Conservation (phyloP, 495 filamentous ascomycete genomes). For the Penicillium coprophilum region DNA sequence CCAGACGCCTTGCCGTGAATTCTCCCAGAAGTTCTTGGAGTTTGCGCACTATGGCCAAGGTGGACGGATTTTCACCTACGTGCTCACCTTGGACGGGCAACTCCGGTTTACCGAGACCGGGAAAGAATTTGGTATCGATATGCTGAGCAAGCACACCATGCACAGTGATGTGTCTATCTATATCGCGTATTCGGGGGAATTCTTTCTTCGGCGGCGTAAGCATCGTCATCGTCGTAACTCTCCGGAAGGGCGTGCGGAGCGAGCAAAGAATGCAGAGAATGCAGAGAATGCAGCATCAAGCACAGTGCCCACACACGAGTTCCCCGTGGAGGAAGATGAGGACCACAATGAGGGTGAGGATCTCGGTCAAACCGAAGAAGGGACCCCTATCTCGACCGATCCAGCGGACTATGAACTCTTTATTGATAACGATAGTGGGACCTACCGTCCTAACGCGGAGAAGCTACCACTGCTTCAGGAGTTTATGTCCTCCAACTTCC, state of each 20-base stretch:
- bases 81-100: constrained; percentile 81
- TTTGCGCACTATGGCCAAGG: constrained; percentile 84
- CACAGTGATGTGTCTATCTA: constrained; percentile 88
- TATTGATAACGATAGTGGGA: constrained; percentile 94
- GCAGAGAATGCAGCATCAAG: background rate
- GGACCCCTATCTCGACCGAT: constrained; percentile 41
- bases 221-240: constrained; percentile 35
- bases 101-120: constrained; percentile 93
- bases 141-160: constrained; percentile 93
- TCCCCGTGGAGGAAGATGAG: constrained; percentile 47
- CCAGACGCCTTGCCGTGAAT: constrained; percentile 54
- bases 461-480: constrained; percentile 65
- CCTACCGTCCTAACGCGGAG: constrained; percentile 80
- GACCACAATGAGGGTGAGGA: constrained; percentile 43
- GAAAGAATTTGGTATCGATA: constrained; percentile 88
- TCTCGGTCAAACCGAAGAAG: constrained; percentile 18
- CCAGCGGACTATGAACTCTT: constrained; percentile 77
- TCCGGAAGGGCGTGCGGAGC: constrained; percentile 6
- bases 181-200: constrained; percentile 89
- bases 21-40: constrained; percentile 76
- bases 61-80: constrained; percentile 85
- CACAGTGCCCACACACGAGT: constrained; percentile 16
- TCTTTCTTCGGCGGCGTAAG: constrained; percentile 76
- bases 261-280: constrained; percentile 1
- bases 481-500: constrained; percentile 70